Percentiles rank a stretch among this genome's conserved stretches.
These are phyloP conservation scores for Penicillium sp. DNA, from an alignment of 2,329 filamentous ascomycete genomes.

Conservation along the genomic window DNA sequence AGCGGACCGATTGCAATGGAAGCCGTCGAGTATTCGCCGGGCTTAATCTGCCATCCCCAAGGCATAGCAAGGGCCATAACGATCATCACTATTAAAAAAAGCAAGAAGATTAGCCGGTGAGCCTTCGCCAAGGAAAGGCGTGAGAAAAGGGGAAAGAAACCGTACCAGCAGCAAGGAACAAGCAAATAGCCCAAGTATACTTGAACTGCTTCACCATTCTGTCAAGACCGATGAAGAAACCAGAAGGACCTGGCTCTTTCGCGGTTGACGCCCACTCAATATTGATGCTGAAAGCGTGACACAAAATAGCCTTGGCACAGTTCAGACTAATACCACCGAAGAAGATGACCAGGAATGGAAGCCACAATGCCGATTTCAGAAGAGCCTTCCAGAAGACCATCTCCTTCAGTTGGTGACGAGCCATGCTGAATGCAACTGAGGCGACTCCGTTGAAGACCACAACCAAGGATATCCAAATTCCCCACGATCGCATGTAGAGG, in stretches of 20 bases:
- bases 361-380: constrained; percentile 64
- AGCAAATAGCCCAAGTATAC: constrained; percentile 58
- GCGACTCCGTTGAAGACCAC: constrained; percentile 66
- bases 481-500: constrained; percentile 69
- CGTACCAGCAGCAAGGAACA: constrained; percentile 15
- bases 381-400: constrained; percentile 53
- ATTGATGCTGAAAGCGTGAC: constrained; percentile 82
- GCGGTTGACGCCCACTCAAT: constrained; percentile 85
- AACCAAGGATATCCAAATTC: constrained; percentile 64
- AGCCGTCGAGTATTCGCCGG: constrained; percentile 17
- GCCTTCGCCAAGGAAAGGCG: neutral
- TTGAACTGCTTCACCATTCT: constrained; percentile 80
- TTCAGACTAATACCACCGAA: constrained; percentile 81
- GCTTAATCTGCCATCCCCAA: constrained; percentile 45
- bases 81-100: constrained; percentile 26
- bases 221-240: constrained; percentile 79
- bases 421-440: constrained; percentile 62
- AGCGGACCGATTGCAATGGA: constrained; percentile 73
- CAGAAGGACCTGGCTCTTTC: constrained; percentile 76
- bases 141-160: constrained; percentile 10
- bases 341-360: constrained; percentile 70
- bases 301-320: constrained; percentile 66
- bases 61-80: constrained; percentile 33
- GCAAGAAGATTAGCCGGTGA: neutral
- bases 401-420: constrained; percentile 64